Conservation (phyloP, 2,329 filamentous ascomycete species). For the Fusarium nurragi region DNA sequence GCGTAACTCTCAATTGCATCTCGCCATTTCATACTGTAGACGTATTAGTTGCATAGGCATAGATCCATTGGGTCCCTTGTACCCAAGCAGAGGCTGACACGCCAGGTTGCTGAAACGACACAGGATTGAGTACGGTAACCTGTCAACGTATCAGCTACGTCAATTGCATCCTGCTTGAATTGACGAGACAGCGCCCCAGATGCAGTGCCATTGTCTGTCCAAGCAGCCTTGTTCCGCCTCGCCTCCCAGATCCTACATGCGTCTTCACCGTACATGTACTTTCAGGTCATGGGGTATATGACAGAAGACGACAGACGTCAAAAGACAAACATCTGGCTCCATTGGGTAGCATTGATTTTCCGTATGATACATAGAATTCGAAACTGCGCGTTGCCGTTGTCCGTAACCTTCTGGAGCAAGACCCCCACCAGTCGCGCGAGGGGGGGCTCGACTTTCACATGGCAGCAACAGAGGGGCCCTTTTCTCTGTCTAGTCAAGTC, state of each 20-base stretch:
- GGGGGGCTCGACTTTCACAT: conserved; percentile 37
- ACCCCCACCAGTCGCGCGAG: conserved; percentile 12
- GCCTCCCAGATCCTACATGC: not conserved
- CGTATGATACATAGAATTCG: not conserved
- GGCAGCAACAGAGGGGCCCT: conserved; percentile 13
- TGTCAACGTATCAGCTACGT: conserved; percentile 20
- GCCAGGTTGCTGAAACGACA: conserved; percentile 5
- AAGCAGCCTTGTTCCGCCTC: conserved; percentile 4
- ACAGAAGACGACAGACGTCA: not conserved
- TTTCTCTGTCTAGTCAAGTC: conserved; percentile 29
- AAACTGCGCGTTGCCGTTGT: conserved; percentile 30
- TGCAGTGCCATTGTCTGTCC: conserved; percentile 12
- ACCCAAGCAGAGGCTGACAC: conserved; percentile 35
- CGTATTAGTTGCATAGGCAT: not conserved
- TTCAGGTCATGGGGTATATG: not conserved
- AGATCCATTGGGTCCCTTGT: not conserved
- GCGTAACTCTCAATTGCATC: conserved; percentile 3
- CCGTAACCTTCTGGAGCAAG: conserved; percentile 23
- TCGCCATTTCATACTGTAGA: conserved; percentile 4
- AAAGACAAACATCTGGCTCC: not conserved
- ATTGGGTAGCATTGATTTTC: not conserved
- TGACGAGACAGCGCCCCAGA: conserved; percentile 6
- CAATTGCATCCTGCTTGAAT: conserved; percentile 29
- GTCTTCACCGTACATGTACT: conserved; percentile 18
- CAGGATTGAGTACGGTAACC: not conserved